Evolutionary conservation across 257 asterid genomes (phyloP).

Genomic region (Coffea eugenioides): DNA sequence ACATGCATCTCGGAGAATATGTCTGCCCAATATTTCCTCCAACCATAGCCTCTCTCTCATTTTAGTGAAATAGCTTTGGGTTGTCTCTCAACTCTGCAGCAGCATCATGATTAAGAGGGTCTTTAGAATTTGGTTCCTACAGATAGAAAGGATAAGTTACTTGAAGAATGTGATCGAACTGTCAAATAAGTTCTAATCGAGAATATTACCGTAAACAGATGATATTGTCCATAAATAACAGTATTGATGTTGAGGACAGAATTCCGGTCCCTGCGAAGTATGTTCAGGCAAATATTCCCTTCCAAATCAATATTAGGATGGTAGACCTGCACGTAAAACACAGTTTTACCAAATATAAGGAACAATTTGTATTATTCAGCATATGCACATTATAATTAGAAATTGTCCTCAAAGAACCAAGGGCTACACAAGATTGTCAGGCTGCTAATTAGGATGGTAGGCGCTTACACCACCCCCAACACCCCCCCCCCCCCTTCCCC

Average conservation of each 20-base stretch:
- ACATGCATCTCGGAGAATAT: slow-evolving; percentile 29
- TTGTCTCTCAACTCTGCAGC: slow-evolving; percentile 39
- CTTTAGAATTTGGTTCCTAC: slow-evolving; percentile 44
- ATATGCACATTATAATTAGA: background rate
- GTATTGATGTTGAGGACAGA: slow-evolving; percentile 47
- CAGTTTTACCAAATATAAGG: background rate
- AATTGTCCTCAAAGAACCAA: background rate
- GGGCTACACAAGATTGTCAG: background rate
- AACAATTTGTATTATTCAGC: background rate
- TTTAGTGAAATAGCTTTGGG: slow-evolving; percentile 36
- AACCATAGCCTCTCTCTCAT: slow-evolving; percentile 49
- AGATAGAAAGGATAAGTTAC: background rate
- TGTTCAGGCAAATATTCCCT: slow-evolving; percentile 81
- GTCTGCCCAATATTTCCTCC: slow-evolving; percentile 41
- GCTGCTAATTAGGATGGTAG: background rate
- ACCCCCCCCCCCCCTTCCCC: too few species aligned
- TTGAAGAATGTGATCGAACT: background rate
- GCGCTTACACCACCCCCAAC: too few species aligned
- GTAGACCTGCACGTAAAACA: slow-evolving; percentile 50
- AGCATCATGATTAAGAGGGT: slow-evolving; percentile 42
- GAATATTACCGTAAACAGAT: slow-evolving; percentile 72
- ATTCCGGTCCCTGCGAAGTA: slow-evolving; percentile 50
- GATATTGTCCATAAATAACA: slow-evolving; percentile 39
- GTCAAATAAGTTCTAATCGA: background rate
- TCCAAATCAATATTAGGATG: slow-evolving; percentile 94